Percentiles rank a stretch among this genome's conserved stretches.
These are phyloP conservation scores for Phytophthora sp. DNA, from an alignment of 352 stramenopile genomes.

Conservation along the genomic window DNA sequence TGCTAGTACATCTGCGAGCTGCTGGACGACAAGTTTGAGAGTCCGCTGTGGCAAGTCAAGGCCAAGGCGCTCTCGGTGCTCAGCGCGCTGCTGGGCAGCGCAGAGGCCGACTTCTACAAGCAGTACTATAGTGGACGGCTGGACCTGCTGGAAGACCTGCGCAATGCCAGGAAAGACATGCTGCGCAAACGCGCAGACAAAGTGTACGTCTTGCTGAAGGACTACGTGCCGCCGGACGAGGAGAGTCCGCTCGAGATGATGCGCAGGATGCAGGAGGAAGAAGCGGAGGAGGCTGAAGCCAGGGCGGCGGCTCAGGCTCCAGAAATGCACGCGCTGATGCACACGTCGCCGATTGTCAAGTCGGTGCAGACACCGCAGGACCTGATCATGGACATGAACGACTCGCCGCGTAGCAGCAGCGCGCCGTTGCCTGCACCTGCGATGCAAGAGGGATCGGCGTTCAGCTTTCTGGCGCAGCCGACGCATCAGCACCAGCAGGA, in stretches of 20 bases:
- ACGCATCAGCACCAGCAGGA: slow-evolving; percentile 11
- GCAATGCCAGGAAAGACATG: slow-evolving; percentile 74
- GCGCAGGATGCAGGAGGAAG: slow-evolving; percentile 39
- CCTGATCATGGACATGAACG: slow-evolving; percentile 36
- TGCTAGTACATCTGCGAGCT: slow-evolving; percentile 87
- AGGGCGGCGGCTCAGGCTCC: background rate
- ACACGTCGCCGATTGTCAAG: slow-evolving; percentile 48
- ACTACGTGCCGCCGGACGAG: slow-evolving; percentile 32
- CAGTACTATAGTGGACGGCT: slow-evolving; percentile 61
- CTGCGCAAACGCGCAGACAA: slow-evolving; percentile 81
- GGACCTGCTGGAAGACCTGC: slow-evolving; percentile 63
- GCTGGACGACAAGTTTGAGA: slow-evolving; percentile 87
- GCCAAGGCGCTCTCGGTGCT: slow-evolving; percentile 82
- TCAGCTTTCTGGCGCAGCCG: slow-evolving; percentile 31
- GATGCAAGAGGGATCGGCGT: slow-evolving; percentile 35
- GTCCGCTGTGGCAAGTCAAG: slow-evolving; percentile 82
- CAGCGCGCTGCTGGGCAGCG: slow-evolving; percentile 65
- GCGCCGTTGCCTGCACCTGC: slow-evolving; percentile 31
- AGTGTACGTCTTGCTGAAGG: slow-evolving; percentile 45
- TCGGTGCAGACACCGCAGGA: slow-evolving; percentile 36
- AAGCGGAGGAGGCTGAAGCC: slow-evolving; percentile 19
- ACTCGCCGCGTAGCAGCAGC: slow-evolving; percentile 43
- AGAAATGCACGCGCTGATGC: slow-evolving; percentile 37
- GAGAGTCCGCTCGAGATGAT: slow-evolving; percentile 41
- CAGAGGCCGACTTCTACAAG: slow-evolving; percentile 68